Evolutionary conservation across 1,284 basidiomycete genomes (phyloP).

Genomic region (Melampsora larici-populina): DNA sequence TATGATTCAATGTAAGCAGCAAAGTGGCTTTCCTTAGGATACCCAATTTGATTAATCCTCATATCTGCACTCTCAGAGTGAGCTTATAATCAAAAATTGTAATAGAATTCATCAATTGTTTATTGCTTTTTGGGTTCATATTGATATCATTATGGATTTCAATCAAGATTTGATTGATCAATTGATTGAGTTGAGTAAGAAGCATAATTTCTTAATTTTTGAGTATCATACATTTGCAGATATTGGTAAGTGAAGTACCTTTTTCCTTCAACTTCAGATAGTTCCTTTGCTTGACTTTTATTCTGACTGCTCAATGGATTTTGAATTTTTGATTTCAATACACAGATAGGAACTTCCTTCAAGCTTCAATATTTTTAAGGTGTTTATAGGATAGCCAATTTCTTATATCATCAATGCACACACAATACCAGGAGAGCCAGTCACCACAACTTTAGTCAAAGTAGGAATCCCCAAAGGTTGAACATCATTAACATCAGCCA

Average conservation of each 20-base stretch:
- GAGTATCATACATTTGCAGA: constrained; percentile 99
- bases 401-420: constrained; percentile 97
- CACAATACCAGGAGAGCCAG: constrained; percentile 80
- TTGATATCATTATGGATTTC: constrained; percentile 94
- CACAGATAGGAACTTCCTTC: too few species aligned
- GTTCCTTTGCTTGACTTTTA: too few species aligned
- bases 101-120: neutral
- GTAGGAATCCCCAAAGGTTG: constrained; percentile 80
- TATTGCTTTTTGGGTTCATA: constrained; percentile 70
- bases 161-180: constrained; percentile 68
- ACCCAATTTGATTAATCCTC: constrained; percentile 82
- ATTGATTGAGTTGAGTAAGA: constrained; percentile 69
- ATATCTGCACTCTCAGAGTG: constrained; percentile 92
- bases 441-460: constrained; percentile 78
- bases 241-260: constrained; percentile 65
- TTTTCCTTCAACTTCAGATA: too few species aligned
- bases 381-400: constrained; percentile 86
- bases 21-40: constrained; percentile 77
- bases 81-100: constrained; percentile 44
- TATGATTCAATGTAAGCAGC: constrained; percentile 89
- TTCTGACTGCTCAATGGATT: too few species aligned
- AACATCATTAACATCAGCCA: constrained; percentile 86
- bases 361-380: constrained; percentile 89
- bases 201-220: constrained; percentile 93
- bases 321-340: too few species aligned